Percentiles rank a stretch among this genome's conserved stretches.
These are phyloP conservation scores for Streptanthus diversifolius DNA, from an alignment of 345 rosid species.

Conservation along the genomic window DNA sequence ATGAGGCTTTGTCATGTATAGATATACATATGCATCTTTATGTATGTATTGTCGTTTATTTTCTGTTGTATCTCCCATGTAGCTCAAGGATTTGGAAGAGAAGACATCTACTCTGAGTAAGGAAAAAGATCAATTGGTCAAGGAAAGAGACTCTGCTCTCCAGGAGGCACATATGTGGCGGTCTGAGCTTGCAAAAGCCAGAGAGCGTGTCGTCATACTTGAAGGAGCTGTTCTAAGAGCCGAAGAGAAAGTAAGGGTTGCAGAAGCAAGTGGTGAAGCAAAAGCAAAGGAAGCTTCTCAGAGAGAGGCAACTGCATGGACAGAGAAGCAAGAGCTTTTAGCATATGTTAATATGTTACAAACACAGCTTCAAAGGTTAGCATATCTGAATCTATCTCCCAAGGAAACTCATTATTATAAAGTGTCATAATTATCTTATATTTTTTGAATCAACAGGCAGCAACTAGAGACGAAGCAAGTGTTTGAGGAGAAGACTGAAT, in stretches of 20 bases:
- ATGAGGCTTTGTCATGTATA: constrained; percentile 13
- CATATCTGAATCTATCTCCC: neutral
- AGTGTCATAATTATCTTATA: neutral
- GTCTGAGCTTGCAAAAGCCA: constrained; percentile 91
- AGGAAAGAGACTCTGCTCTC: constrained; percentile 80
- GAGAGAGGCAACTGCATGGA: constrained; percentile 64
- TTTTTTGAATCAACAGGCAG: constrained; percentile 46
- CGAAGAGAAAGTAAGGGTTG: constrained; percentile 86
- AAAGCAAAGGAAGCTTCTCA: constrained; percentile 73
- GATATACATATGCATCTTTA: neutral
- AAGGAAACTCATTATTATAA: neutral
- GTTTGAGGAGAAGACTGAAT: constrained; percentile 62
- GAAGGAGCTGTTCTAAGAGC: constrained; percentile 92
- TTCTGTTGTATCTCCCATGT: constrained; percentile 20
- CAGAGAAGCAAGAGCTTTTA: constrained; percentile 89
- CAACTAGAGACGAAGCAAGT: constrained; percentile 79
- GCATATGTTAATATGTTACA: constrained; percentile 75
- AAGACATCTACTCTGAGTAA: constrained; percentile 50
- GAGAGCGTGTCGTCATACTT: constrained; percentile 81
- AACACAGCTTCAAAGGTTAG: constrained; percentile 87
- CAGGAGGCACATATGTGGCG: constrained; percentile 98
- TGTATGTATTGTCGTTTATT: constrained; percentile 16
- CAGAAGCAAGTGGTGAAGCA: constrained; percentile 74
- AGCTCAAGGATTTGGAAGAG: constrained; percentile 76
- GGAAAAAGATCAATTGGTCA: constrained; percentile 73